Evolutionary conservation across 2,329 filamentous ascomycete genomes (phyloP), one percentile per base, ranked within the genome.

Genomic region (Hymenotorrendiella dingleyae): DNA sequence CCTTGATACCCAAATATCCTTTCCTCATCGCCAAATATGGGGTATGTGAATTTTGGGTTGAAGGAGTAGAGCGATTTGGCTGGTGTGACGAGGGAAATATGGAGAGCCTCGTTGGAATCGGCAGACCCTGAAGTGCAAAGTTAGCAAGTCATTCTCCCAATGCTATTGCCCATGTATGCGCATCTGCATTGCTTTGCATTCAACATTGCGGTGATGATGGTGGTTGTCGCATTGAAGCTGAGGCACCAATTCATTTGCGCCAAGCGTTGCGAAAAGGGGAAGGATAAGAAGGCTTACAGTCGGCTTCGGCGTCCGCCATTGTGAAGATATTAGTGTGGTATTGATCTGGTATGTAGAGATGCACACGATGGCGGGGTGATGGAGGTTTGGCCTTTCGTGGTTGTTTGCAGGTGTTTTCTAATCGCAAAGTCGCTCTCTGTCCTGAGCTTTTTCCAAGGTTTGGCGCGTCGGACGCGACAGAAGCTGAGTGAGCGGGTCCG

Each of bases 11-110:
- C 91, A 56, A 94, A 90, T 51, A 97, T 91, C 22, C 75, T 77
- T 64, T 98, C 89, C 7, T 93, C 83, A n/a, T 97, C 84, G 57
- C 88, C 88, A 55, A 97, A 96, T 50, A 98, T 84, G 1, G 87
- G 72, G 64, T 97, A 95, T 14, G 91, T 96, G 63, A 90, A 94
- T 59, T 78, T 77, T 0, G 93, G 94, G 47, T 86, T 74, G 64
- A 98, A 97, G 21, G 77, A 75, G 20, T 76, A 73, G 54, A 83
- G 67, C 23, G 73, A 76, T 55, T 76, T 78, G 37, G 69, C 64
- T 9, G 75, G 70, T 29, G 69, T 67, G 14, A 78, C 66, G 26
- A 86, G 70, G 40, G 75, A 78, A 55, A 88, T 72, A 40, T 67
- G 69, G 54, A 85, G 62, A 43, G 79, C 78, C 54, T 84, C 74